Evolutionary conservation across 106 monocot genomes (phyloP).

Genomic region (Vanilla planifolia): DNA sequence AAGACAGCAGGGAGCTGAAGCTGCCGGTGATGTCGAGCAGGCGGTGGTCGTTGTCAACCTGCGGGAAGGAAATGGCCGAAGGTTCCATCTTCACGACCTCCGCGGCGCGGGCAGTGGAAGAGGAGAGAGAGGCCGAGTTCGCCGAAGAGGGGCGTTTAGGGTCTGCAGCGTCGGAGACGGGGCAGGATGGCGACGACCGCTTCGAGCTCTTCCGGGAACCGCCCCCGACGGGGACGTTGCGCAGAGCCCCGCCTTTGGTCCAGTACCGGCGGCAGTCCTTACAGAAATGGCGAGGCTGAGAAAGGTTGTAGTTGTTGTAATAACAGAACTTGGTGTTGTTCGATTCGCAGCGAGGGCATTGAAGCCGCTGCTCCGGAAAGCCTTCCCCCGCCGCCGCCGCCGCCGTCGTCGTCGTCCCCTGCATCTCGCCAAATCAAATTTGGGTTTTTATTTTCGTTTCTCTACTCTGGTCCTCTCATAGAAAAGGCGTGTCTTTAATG

Average conservation of each 20-base stretch:
- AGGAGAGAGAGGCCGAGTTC: neutral
- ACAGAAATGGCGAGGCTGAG: conserved; percentile 41
- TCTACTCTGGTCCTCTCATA: too few relatives aligned
- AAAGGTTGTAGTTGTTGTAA: conserved; percentile 9
- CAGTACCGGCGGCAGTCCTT: conserved; percentile 86
- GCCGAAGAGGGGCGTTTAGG: neutral
- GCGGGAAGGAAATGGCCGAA: neutral
- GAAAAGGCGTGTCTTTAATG: too few relatives aligned
- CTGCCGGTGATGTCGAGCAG: conserved; percentile 2
- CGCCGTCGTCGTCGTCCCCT: neutral
- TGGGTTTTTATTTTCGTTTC: too few relatives aligned
- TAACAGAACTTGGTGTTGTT: conserved; percentile 10
- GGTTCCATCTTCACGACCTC: neutral
- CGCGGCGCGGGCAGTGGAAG: neutral
- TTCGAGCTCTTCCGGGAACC: conserved; percentile 18
- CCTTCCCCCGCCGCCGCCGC: neutral
- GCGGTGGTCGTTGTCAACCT: neutral
- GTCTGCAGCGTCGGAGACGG: neutral
- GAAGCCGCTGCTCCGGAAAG: neutral
- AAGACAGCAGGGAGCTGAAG: conserved; percentile 9
- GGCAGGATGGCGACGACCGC: neutral
- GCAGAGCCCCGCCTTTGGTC: conserved; percentile 85
- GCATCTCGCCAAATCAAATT: too few relatives aligned
- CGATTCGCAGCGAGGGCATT: conserved; percentile 5
- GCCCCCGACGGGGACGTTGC: conserved; percentile 82